Evolutionary conservation across 2,329 filamentous ascomycete species (phyloP).

Genomic region (Fusarium equiseti): DNA sequence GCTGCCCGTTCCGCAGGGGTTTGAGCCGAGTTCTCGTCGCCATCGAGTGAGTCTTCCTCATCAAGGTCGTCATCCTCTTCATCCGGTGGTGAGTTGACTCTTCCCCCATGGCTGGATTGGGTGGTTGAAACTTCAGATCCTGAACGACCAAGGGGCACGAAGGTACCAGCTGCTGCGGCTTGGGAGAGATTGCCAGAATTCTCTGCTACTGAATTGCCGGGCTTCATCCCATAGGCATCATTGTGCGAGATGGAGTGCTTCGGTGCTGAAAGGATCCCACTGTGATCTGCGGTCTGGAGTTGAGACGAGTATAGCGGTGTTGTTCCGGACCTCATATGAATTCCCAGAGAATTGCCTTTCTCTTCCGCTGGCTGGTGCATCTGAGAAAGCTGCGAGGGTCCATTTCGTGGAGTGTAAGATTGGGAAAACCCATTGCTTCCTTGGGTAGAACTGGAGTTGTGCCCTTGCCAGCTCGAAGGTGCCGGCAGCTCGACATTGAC

Average conservation of each 20-base stretch:
- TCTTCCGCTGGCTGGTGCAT: constrained; percentile 51
- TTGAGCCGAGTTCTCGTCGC: constrained; percentile 55
- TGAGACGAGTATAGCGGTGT: constrained; percentile 18
- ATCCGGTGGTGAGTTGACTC: constrained; percentile 55
- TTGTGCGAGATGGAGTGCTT: constrained; percentile 12
- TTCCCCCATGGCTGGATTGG: constrained; percentile 56
- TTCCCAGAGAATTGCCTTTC: constrained; percentile 64
- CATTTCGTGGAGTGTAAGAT: constrained; percentile 58
- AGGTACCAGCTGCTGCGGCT: constrained; percentile 3
- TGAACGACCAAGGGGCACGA: constrained; percentile 50
- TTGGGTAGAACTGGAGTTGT: constrained; percentile 64
- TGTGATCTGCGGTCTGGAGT: constrained; percentile 9
- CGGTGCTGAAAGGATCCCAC: constrained; percentile 13
- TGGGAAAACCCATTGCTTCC: constrained; percentile 60
- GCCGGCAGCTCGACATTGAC: constrained; percentile 59
- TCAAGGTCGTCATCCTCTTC: constrained; percentile 65
- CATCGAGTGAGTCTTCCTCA: constrained; percentile 69
- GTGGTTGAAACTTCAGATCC: constrained; percentile 50
- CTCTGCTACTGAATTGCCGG: constrained; percentile 4
- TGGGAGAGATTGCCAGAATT: neutral
- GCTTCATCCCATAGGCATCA: constrained; percentile 22
- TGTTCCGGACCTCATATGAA: constrained; percentile 72
- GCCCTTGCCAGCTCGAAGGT: constrained; percentile 68
- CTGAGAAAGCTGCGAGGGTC: constrained; percentile 35
- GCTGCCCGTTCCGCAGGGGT: constrained; percentile 69